phyloP scores from a whole-genome alignment of 2,329 filamentous ascomycete genomes.

The Tolypocladium sp. region DNA sequence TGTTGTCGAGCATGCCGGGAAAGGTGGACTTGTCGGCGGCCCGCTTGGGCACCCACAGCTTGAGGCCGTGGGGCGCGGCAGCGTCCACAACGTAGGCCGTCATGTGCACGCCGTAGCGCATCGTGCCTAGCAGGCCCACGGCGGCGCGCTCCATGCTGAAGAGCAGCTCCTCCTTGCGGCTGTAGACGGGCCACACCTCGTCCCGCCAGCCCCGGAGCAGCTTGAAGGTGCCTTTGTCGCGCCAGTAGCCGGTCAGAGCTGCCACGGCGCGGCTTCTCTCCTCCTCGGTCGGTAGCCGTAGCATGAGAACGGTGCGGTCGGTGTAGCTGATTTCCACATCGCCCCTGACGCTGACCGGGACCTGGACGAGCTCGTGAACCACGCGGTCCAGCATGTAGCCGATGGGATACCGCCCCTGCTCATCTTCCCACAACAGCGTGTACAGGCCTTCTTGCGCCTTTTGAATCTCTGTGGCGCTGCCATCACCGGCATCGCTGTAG shows the following conservation, averaged over 20 bases:
- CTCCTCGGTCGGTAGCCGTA: conserved; percentile 46
- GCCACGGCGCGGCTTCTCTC: conserved; percentile 50
- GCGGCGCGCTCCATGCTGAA: conserved; percentile 73
- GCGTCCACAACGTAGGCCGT: conserved; percentile 54
- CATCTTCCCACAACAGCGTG: conserved; percentile 54
- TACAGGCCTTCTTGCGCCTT: conserved; percentile 53
- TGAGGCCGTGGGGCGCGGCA: conserved; percentile 44
- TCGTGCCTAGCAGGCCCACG: conserved; percentile 63
- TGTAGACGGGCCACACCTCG: conserved; percentile 74
- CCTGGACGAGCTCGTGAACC: conserved; percentile 35
- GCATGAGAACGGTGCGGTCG: conserved; percentile 54
- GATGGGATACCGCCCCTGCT: conserved; percentile 53
- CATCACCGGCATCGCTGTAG: conserved; percentile 56
- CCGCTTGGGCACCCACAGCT: conserved; percentile 77
- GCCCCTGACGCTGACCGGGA: conserved; percentile 42
- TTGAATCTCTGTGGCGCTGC: conserved; percentile 48
- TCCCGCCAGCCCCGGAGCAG: conserved; percentile 72
- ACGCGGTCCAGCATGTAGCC: conserved; percentile 50
- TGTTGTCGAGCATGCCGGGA: conserved; percentile 88
- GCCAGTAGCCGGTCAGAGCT: conserved; percentile 57
- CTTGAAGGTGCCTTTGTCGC: conserved; percentile 60
- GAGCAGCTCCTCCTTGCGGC: conserved; percentile 50
- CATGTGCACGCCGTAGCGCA: conserved; percentile 76
- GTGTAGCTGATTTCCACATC: conserved; percentile 52
- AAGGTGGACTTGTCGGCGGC: conserved; percentile 77